These are phyloP conservation scores for Byssothecium circinans DNA, from an alignment of 2,329 filamentous ascomycete genomes.

Conservation along the genomic window DNA sequence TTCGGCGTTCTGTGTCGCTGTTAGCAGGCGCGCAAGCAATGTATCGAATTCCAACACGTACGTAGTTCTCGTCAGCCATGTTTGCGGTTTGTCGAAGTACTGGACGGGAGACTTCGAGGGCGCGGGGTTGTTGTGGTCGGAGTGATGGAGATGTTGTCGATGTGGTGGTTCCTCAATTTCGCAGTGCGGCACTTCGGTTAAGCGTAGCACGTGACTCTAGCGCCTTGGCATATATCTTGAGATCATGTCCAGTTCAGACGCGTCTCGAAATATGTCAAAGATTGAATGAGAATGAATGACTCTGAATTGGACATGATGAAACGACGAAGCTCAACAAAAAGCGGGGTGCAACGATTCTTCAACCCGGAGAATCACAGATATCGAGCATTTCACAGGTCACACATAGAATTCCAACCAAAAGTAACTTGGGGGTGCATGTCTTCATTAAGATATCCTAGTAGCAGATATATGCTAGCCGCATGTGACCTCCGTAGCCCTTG, in stretches of 20 bases:
- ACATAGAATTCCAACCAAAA: neutral
- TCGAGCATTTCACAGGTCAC: neutral
- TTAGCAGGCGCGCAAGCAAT: constrained; percentile 22
- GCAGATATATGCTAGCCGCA: constrained; percentile 19
- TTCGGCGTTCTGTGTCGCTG: constrained; percentile 75
- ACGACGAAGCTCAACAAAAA: no score
- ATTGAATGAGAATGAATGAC: no score
- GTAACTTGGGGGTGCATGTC: constrained; percentile 35
- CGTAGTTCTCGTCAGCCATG: constrained; percentile 90
- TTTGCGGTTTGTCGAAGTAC: constrained; percentile 57
- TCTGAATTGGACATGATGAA: no score
- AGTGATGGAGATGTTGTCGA: constrained; percentile 14
- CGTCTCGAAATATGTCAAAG: no score
- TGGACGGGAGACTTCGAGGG: constrained; percentile 45
- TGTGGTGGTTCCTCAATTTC: constrained; percentile 5
- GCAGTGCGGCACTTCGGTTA: constrained; percentile 3
- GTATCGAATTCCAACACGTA: constrained; percentile 55
- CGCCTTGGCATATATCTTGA: constrained; percentile 18
- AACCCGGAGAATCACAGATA: no score
- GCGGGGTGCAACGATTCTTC: no score
- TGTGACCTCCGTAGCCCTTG: constrained; percentile 22
- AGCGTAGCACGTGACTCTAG: constrained; percentile 1
- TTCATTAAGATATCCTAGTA: constrained; percentile 41
- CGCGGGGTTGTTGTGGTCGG: constrained; percentile 35
- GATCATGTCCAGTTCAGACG: no score